Conservation (phyloP, 192 early-diverging fungal species). For the Entomortierella lignicola region DNA sequence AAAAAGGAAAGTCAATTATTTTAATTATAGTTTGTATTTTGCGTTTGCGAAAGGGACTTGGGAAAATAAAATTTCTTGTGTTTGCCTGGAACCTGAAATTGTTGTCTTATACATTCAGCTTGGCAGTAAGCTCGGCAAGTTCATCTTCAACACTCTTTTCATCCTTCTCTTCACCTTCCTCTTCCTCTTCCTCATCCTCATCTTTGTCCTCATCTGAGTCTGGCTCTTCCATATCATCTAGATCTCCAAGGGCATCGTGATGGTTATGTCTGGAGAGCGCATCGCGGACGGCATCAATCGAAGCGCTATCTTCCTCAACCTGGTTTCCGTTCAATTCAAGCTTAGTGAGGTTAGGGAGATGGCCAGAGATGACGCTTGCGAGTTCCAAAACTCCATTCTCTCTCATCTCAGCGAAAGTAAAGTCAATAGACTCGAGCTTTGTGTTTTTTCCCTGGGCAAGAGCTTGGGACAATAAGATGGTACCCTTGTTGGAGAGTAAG, state of each 20-base stretch:
- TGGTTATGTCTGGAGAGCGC: slow-evolving; percentile 75
- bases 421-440: slow-evolving; percentile 71
- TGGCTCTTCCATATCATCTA: slow-evolving; percentile 95
- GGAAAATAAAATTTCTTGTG: no score
- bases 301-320: slow-evolving; percentile 84
- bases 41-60: no score
- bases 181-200: slow-evolving; percentile 62
- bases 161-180: slow-evolving; percentile 55
- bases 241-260: slow-evolving; percentile 87
- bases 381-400: slow-evolving; percentile 73
- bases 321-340: slow-evolving; percentile 94
- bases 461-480: slow-evolving; percentile 70
- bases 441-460: slow-evolving; percentile 68
- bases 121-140: slow-evolving; percentile 31
- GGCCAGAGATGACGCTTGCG: slow-evolving; percentile 72
- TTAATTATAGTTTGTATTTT: no score
- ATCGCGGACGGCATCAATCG: slow-evolving; percentile 78
- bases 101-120: slow-evolving; percentile 33
- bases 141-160: slow-evolving; percentile 55
- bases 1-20: no score
- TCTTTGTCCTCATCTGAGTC: slow-evolving; percentile 80
- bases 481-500: slow-evolving; percentile 82
- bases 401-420: slow-evolving; percentile 94
- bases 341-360: slow-evolving; percentile 68
- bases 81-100: no score